Conservation (phyloP, 345 rosid species). For the Barbarea vulgaris region DNA sequence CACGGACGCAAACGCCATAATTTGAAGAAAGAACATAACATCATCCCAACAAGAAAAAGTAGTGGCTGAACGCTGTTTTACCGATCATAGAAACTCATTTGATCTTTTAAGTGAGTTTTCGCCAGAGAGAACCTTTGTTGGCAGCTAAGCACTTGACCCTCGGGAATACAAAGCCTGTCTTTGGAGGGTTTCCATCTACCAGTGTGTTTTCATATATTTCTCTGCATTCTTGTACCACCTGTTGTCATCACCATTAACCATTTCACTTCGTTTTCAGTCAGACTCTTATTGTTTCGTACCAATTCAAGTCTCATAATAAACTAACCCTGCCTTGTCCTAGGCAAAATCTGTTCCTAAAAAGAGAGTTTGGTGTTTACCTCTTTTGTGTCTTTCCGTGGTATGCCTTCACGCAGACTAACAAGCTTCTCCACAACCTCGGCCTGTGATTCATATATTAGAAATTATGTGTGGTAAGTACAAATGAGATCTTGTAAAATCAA, state of each 20-base stretch:
- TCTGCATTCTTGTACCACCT: conserved; percentile 98
- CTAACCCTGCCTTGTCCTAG: not conserved
- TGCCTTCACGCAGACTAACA: conserved; percentile 92
- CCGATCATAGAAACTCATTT: not conserved
- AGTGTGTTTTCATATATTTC: conserved; percentile 91
- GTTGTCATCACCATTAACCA: conserved; percentile 27
- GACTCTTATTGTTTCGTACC: not conserved
- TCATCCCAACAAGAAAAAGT: not conserved
- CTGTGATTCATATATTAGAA: conserved; percentile 45
- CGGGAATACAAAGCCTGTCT: conserved; percentile 83
- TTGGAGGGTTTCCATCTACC: conserved; percentile 81
- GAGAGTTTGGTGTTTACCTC: conserved; percentile 59
- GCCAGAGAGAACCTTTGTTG: conserved; percentile 74
- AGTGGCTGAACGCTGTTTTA: not conserved
- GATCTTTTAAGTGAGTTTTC: conserved; percentile 54
- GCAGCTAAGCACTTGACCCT: conserved; percentile 77
- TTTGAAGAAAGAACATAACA: not conserved
- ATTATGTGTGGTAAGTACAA: not conserved
- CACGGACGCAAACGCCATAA: conserved; percentile 25
- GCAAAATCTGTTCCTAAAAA: not conserved
- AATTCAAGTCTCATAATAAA: not conserved
- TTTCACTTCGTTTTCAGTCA: not conserved
- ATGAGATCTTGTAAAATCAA: conserved; percentile 8
- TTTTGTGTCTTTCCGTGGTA: conserved; percentile 94
- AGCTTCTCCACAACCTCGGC: conserved; percentile 98